Percentiles rank a stretch among this genome's conserved stretches.
phyloP scores from a whole-genome alignment of 768 basidiomycete species.

The Suillus plorans region DNA sequence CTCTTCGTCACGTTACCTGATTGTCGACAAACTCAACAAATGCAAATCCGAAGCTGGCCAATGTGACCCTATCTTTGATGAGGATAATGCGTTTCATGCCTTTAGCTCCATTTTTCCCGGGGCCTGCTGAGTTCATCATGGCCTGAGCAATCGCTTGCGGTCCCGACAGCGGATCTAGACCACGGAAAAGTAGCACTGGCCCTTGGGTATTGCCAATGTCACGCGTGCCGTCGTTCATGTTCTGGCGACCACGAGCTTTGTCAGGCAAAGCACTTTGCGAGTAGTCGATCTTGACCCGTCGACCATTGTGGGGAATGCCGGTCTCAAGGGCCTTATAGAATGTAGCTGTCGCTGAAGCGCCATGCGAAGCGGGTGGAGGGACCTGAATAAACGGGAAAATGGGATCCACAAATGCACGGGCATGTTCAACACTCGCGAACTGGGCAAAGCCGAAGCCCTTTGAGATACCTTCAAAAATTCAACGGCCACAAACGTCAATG shows the following conservation, averaged over 20 bases:
- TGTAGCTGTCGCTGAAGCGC: conserved; percentile 68
- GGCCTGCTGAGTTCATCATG: conserved; percentile 80
- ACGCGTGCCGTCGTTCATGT: conserved; percentile 89
- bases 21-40: conserved; percentile 91
- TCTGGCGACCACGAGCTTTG: conserved; percentile 57
- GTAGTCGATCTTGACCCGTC: conserved; percentile 94
- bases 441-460: conserved; percentile 98
- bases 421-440: conserved; percentile 83
- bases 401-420: conserved; percentile 87
- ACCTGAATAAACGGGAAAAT: conserved; percentile 90
- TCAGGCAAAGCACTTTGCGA: conserved; percentile 82
- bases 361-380: conserved; percentile 88
- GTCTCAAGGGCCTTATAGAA: conserved; percentile 77
- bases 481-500: conserved; percentile 74
- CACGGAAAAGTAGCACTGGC: conserved; percentile 85
- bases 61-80: conserved; percentile 84
- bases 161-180: conserved; percentile 83
- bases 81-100: conserved; percentile 87
- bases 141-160: conserved; percentile 86
- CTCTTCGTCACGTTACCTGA: conserved; percentile 48
- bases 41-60: conserved; percentile 89
- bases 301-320: conserved; percentile 70
- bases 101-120: conserved; percentile 72
- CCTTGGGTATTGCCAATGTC: conserved; percentile 89
- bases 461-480: conserved; percentile 81